phyloP scores from a whole-genome alignment of 345 rosid genomes.

The Alliaria petiolata region DNA sequence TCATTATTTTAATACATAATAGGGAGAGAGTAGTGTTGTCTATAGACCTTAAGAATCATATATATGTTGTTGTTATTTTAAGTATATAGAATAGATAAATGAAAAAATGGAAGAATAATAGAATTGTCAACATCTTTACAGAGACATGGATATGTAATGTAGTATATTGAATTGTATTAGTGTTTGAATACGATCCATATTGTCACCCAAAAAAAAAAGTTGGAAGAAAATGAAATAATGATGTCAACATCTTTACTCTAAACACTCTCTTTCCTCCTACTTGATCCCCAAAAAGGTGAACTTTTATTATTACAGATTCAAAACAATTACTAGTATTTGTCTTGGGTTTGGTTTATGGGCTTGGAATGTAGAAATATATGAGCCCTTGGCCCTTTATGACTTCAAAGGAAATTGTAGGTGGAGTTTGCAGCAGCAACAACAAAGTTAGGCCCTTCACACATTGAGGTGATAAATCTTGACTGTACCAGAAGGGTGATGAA shows the following conservation, averaged over 20 bases:
- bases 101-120: neutral
- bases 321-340: neutral
- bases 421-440: too few relatives aligned
- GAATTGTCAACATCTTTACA: neutral
- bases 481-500: too few relatives aligned
- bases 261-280: slow-evolving; percentile 3
- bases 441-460: too few relatives aligned
- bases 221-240: neutral
- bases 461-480: too few relatives aligned
- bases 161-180: neutral
- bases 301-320: neutral
- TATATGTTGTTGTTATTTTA: neutral
- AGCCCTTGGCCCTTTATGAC: neutral
- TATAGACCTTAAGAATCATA: neutral
- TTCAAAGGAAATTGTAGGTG: too few relatives aligned
- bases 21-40: neutral
- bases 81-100: neutral
- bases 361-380: neutral
- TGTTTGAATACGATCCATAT: neutral
- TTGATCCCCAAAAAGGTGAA: neutral
- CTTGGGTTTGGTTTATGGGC: slow-evolving; percentile 7
- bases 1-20: neutral
- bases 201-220: neutral
- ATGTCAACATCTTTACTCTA: neutral
- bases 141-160: neutral